Conservation (phyloP, 192 early-diverging fungal species). For the Allomyces macrogynus region DNA sequence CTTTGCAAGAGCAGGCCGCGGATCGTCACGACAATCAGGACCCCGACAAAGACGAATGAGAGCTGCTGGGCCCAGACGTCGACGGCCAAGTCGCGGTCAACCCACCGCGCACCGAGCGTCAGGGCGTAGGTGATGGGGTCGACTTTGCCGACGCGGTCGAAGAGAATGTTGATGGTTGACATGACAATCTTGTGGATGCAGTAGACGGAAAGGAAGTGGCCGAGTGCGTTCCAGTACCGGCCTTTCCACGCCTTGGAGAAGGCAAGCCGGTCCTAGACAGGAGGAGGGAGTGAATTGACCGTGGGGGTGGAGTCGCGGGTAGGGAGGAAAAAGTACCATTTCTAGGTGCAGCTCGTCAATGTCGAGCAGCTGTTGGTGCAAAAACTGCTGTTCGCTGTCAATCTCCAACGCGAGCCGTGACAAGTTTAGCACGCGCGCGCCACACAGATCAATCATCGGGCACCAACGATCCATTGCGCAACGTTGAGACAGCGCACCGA, state of each 20-base stretch:
- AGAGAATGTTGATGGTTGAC: conserved; percentile 55
- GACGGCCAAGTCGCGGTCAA: conserved; percentile 48
- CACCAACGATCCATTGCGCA: too few relatives aligned
- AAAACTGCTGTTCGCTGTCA: conserved; percentile 32
- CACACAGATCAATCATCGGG: too few relatives aligned
- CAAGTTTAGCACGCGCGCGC: too few relatives aligned
- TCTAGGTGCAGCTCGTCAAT: conserved; percentile 64
- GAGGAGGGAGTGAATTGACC: too few relatives aligned
- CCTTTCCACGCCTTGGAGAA: conserved; percentile 51
- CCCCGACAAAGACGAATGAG: conserved; percentile 74
- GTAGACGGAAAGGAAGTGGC: conserved; percentile 67
- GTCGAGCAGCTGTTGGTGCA: conserved; percentile 48
- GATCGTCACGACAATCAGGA: conserved; percentile 75
- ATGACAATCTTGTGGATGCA: conserved; percentile 76
- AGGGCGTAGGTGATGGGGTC: conserved; percentile 69
- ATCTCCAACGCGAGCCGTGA: conserved; percentile 15
- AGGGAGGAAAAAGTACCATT: too few relatives aligned
- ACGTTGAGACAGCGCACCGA: too few relatives aligned
- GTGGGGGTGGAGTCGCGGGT: too few relatives aligned
- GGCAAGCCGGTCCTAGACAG: conserved; percentile 29
- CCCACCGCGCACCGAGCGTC: conserved; percentile 43
- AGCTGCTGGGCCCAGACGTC: conserved; percentile 80
- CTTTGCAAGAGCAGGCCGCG: conserved; percentile 70
- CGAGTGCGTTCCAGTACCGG: conserved; percentile 57
- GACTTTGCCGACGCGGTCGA: conserved; percentile 45